phyloP scores from a whole-genome alignment of 768 basidiomycete species.

The Sutorius australiensis region DNA sequence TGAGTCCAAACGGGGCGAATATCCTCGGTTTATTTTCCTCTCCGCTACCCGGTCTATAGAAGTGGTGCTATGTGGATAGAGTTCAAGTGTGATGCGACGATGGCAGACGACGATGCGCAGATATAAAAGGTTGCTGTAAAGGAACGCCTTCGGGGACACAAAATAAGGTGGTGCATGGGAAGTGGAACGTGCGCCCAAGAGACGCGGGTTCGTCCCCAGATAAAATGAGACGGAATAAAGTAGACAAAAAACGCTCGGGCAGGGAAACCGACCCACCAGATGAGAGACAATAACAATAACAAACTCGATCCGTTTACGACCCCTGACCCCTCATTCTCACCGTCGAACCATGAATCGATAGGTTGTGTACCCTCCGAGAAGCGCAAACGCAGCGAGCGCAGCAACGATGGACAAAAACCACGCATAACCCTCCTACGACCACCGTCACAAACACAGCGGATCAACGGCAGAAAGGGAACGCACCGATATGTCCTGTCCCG shows the following conservation, averaged over 20 bases:
- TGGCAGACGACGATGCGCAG: no score
- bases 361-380: constrained; percentile 75
- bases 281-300: no score
- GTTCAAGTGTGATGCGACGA: neutral
- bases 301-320: neutral
- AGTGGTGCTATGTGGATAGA: neutral
- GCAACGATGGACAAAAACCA: constrained; percentile 91
- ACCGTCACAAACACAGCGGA: neutral
- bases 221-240: no score
- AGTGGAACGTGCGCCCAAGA: no score
- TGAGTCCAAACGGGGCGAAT: no score
- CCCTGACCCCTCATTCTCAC: neutral
- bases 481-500: constrained; percentile 66
- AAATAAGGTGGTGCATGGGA: no score
- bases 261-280: no score
- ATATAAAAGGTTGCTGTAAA: no score
- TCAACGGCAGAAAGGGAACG: neutral
- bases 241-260: no score
- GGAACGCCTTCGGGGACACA: no score
- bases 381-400: constrained; percentile 72
- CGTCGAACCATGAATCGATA: constrained; percentile 69
- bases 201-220: no score
- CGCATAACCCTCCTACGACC: constrained; percentile 43
- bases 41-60: neutral
- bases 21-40: neutral